Evolutionary conservation across 108 stramenopile species (phyloP), one percentile per base, ranked within the genome.

Genomic region (Schizochytrium sp.): DNA sequence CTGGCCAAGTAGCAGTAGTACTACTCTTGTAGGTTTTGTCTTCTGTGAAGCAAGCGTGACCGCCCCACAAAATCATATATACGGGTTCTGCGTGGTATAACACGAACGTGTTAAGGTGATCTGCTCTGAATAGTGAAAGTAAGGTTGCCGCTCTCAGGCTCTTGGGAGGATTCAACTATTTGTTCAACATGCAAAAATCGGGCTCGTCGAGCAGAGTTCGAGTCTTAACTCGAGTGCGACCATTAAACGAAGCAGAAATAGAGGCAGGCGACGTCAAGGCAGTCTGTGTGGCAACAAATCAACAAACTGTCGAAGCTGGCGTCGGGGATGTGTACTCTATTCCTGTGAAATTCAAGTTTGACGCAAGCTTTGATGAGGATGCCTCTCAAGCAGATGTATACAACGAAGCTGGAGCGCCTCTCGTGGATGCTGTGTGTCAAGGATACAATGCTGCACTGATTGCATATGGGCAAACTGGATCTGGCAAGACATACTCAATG

Each of bases 381-480:
- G 88, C 92, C 4, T 45, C 88, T 28, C 90, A 92, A 59, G 57
- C 19, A 3, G 73, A 91, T 5, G 92, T 92, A 46, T 92, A 72
- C 46, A 42, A 41, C 5, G 44, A 61, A 3, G 50, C 88, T 5
- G 92, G 46, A 13, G 38, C 5, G 1, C 90, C 92, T 28, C 69
- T 93, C 40, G 88, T 93, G 4, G 56, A 49, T 46, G 92, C 88
- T 44, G 89, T 89, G 3, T 38, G 91, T 13, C 56, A 89, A n/a
- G 93, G 93, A 1, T 93, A 89, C 91, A 93, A 93, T 56, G 88
- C 49, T 46, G 89, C 91, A 45, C 45, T 93, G 28, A 89, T 93
- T 19, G 93, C 93, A 1, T 93, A 93, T 58, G 93, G 93, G 15
- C 76, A 83, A 28, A 83, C 76, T 5, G 76, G 76, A 13, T 83